A percentile compares a stretch with the other conserved stretches of the same genome.
phyloP scores from a whole-genome alignment of 768 basidiomycete species.

The Cyclocybe cylindracea region DNA sequence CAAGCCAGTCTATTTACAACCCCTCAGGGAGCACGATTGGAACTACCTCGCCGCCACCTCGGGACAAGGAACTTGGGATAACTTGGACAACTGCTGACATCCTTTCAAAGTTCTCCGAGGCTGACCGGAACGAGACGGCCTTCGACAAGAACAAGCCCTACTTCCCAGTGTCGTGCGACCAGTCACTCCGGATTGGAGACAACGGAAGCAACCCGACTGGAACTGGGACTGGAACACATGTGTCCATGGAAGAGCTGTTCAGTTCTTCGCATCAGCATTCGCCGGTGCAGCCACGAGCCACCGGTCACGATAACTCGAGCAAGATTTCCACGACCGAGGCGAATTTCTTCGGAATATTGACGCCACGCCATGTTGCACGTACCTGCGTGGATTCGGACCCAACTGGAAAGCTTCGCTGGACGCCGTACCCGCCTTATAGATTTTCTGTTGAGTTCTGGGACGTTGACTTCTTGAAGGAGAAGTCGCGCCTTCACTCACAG shows the following conservation, averaged over 20 bases:
- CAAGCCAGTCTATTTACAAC: conserved; percentile 29
- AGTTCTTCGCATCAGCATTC: conserved; percentile 34
- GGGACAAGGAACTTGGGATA: conserved; percentile 71
- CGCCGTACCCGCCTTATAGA: conserved; percentile 76
- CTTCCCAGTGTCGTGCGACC: conserved; percentile 68
- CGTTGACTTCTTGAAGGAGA: conserved; percentile 79
- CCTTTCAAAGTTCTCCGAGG: conserved; percentile 22
- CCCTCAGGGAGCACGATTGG: conserved; percentile 30
- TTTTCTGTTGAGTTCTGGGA: conserved; percentile 93
- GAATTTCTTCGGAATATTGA: conserved; percentile 65
- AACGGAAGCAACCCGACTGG: conserved; percentile 49
- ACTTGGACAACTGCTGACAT: conserved; percentile 57
- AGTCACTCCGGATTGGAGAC: conserved; percentile 77
- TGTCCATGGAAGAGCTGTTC: conserved; percentile 75
- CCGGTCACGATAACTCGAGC: conserved; percentile 8
- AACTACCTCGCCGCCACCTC: conserved; percentile 32
- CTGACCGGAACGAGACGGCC: conserved; percentile 10
- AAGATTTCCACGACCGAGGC: conserved; percentile 40
- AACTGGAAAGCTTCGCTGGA: conserved; percentile 56
- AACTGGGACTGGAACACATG: conserved; percentile 24
- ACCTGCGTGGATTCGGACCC: conserved; percentile 44
- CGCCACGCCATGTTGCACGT: conserved; percentile 40
- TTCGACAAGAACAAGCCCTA: conserved; percentile 39
- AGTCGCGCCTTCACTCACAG: conserved; percentile 77
- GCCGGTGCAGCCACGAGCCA: conserved; percentile 4